phyloP scores from a whole-genome alignment of 768 basidiomycete species.

The Plicaturopsis crispa region DNA sequence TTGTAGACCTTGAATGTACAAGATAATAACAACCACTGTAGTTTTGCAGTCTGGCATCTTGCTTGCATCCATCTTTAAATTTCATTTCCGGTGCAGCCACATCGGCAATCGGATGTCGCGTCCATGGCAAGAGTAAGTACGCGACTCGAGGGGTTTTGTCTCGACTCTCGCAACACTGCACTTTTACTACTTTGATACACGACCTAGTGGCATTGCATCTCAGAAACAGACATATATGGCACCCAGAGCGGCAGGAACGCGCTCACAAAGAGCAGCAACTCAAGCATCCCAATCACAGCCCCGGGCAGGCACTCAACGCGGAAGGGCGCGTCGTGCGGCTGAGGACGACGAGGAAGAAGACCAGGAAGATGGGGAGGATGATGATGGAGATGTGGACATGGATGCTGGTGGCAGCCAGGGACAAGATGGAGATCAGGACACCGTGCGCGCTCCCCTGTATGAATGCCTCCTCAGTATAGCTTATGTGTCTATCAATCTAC shows the following conservation, averaged over 20 bases:
- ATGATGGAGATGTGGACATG: conserved; percentile 1
- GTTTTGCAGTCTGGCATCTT: too few species aligned
- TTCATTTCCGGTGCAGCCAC: too few species aligned
- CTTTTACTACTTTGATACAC: neutral
- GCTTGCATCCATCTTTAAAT: too few species aligned
- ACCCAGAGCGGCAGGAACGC: neutral
- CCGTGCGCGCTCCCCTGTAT: conserved; percentile 5
- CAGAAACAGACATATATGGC: neutral
- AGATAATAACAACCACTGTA: neutral
- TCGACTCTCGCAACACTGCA: neutral
- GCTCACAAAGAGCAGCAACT: neutral
- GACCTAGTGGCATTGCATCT: neutral
- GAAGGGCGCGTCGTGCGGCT: neutral
- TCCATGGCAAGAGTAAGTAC: neutral
- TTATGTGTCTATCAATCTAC: neutral
- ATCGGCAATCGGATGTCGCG: neutral
- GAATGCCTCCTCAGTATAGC: neutral
- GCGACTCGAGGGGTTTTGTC: neutral
- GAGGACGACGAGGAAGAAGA: neutral
- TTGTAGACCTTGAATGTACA: neutral
- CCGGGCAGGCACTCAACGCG: neutral
- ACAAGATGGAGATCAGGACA: conserved; percentile 15
- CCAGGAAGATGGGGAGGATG: conserved; percentile 1
- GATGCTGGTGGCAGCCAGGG: conserved; percentile 6
- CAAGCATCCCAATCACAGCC: neutral